A percentile compares a stretch with the other conserved stretches of the same genome.
phyloP scores from a whole-genome alignment of 2,329 filamentous ascomycete species.

The Fusarium longipes region DNA sequence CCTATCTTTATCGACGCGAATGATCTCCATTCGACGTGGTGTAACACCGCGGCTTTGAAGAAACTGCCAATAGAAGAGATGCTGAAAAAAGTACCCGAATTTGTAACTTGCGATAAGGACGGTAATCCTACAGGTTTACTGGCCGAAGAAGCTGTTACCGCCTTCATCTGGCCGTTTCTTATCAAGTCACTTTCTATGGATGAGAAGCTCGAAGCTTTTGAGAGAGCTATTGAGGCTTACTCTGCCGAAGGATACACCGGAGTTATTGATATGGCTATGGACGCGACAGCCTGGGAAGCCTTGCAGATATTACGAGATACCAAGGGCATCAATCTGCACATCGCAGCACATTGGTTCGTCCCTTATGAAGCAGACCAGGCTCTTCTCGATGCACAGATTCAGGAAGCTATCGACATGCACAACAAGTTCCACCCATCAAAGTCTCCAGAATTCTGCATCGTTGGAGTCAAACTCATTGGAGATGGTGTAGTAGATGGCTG shows the following conservation, averaged over 20 bases:
- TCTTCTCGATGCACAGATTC: slow-evolving; percentile 55
- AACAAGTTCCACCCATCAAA: slow-evolving; percentile 42
- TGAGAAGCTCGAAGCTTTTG: slow-evolving; percentile 56
- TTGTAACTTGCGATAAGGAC: slow-evolving; percentile 55
- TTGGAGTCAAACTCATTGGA: slow-evolving; percentile 73
- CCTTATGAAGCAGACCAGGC: slow-evolving; percentile 52
- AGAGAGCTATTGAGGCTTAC: slow-evolving; percentile 59
- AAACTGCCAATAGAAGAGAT: slow-evolving; percentile 58
- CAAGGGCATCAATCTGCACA: slow-evolving; percentile 52
- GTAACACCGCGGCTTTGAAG: slow-evolving; percentile 58
- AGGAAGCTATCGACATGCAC: slow-evolving; percentile 57
- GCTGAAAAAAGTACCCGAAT: slow-evolving; percentile 57
- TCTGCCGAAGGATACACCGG: slow-evolving; percentile 60
- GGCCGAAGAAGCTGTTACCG: slow-evolving; percentile 57
- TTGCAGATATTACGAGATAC: slow-evolving; percentile 53
- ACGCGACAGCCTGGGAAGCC: slow-evolving; percentile 58
- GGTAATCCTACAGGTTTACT: slow-evolving; percentile 60
- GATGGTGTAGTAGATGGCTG: slow-evolving; percentile 74
- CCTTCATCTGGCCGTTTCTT: slow-evolving; percentile 62
- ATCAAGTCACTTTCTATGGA: slow-evolving; percentile 54
- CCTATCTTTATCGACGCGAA: slow-evolving; percentile 64
- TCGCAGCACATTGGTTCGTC: slow-evolving; percentile 60
- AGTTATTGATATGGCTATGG: slow-evolving; percentile 66
- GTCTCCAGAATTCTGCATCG: slow-evolving; percentile 54
- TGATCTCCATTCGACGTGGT: slow-evolving; percentile 64